Base-by-base conservation (phyloP, 768 basidiomycete species). In the Collybia sordida region DNA sequence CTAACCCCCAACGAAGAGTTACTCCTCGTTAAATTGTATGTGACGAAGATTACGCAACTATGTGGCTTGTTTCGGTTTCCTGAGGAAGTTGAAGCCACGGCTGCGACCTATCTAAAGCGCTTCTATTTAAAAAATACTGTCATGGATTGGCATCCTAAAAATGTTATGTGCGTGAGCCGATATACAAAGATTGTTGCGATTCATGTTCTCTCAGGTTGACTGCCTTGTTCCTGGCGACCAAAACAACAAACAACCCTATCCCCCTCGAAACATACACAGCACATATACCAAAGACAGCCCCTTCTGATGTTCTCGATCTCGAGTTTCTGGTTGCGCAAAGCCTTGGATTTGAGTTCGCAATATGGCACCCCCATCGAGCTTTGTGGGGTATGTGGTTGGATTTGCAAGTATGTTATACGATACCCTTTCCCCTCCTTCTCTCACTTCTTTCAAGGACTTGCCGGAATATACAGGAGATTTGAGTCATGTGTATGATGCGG, bases 61-160 rank as follows among this genome's bases (percentile, higher is more conserved):
- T 96, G 90, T 62, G 83, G 82, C 0, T 83, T 84, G 55, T 95
- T 97, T 61, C 82, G 85, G 40, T 90, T 96, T 63, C 88, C 92
- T 0, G 92, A 96, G 59, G 86, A 93, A 61, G 93, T 98, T 6
- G 91, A 95, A 66, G 90, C 93, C 0, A 98, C 96, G 3, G 93
- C 94, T 0, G 79, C 90, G 50, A 85, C 81, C 49, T 99, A 97
- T 68, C 73, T 99, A 58, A 98, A 98, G 66, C 80, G 97, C 3
- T 99, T 99, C 69, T 99, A 98, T 64, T 79, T 98, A 48, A 89
- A 89, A 71, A 98, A 98, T 63, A 98, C 95, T 2, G 93, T 94
- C 46, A 98, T 98, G 94, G 97, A 98, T 64, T 98, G 93, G 87
- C 97, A 98, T 72, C 97, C 97, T 0, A 96, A 95, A 70, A 94